phyloP scores from a whole-genome alignment of 352 stramenopile genomes.

The Globisporangium polare region DNA sequence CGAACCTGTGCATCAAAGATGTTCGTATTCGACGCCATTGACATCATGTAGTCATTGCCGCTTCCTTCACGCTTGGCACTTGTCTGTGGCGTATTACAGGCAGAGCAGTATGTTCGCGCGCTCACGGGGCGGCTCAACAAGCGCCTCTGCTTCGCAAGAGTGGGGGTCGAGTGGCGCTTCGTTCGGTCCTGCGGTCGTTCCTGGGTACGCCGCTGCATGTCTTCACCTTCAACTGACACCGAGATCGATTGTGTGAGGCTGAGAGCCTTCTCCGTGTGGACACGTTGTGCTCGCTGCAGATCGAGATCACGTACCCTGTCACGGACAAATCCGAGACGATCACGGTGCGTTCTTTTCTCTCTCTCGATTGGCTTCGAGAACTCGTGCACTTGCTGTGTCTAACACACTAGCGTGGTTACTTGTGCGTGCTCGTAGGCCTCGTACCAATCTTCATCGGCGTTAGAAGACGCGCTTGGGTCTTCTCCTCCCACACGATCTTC shows the following conservation, averaged over 20 bases:
- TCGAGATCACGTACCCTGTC: slow-evolving; percentile 63
- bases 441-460: slow-evolving; percentile 6
- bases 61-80: background rate
- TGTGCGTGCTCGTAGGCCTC: background rate
- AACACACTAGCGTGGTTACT: background rate
- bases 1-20: slow-evolving; percentile 72
- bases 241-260: background rate
- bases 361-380: background rate
- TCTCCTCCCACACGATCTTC: background rate
- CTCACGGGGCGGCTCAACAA: slow-evolving; percentile 61
- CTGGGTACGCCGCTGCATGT: slow-evolving; percentile 26
- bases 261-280: background rate
- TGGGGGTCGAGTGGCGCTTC: slow-evolving; percentile 56
- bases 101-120: slow-evolving; percentile 62
- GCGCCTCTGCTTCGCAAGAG: slow-evolving; percentile 50
- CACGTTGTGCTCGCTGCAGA: slow-evolving; percentile 16
- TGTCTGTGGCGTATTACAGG: slow-evolving; percentile 22
- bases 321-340: slow-evolving; percentile 15
- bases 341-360: background rate
- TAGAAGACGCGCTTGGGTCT: slow-evolving; percentile 1
- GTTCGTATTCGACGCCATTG: slow-evolving; percentile 23
- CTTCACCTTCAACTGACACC: background rate
- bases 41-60: background rate
- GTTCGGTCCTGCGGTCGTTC: slow-evolving; percentile 52
- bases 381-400: background rate